Conservation (phyloP, 2,329 filamentous ascomycete species). For the Phyllosticta capitalensis region DNA sequence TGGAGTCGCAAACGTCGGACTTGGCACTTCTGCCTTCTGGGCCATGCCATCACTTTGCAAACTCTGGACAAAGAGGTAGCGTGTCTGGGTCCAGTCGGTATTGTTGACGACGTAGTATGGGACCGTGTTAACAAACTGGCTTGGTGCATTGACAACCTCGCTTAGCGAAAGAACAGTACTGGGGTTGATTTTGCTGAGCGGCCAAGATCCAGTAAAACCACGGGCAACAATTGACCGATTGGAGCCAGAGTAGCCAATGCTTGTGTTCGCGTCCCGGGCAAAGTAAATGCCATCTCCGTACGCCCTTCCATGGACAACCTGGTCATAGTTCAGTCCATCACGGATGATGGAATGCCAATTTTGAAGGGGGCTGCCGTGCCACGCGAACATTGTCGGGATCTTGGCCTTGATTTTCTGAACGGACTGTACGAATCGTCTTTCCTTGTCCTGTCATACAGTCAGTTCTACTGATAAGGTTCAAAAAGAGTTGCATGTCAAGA, state of each 20-base stretch:
- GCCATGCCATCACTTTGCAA: background rate
- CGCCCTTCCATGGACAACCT: slow-evolving; percentile 54
- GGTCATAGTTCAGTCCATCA: slow-evolving; percentile 65
- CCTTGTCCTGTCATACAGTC: slow-evolving; percentile 54
- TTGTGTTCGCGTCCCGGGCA: slow-evolving; percentile 49
- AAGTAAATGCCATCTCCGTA: slow-evolving; percentile 79
- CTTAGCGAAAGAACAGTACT: slow-evolving; percentile 60
- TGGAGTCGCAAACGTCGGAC: background rate
- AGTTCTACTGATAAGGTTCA: background rate
- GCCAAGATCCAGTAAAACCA: slow-evolving; percentile 51
- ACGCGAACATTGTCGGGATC: slow-evolving; percentile 70
- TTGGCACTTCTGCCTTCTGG: background rate
- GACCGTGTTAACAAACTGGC: slow-evolving; percentile 43
- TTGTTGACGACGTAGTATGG: slow-evolving; percentile 66
- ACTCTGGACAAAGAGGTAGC: slow-evolving; percentile 61
- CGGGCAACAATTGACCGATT: background rate
- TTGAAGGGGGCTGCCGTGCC: slow-evolving; percentile 65
- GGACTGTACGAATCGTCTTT: slow-evolving; percentile 60
- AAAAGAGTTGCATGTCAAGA: no score
- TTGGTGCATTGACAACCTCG: slow-evolving; percentile 70
- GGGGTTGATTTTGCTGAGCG: slow-evolving; percentile 55
- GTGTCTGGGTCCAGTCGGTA: slow-evolving; percentile 80
- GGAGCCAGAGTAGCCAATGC: slow-evolving; percentile 39
- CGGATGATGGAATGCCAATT: slow-evolving; percentile 93
- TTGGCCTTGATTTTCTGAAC: slow-evolving; percentile 41